A percentile compares a stretch with the other conserved stretches of the same genome.
phyloP scores from a whole-genome alignment of 2,329 filamentous ascomycete genomes.

The Coniochaeta sp. region DNA sequence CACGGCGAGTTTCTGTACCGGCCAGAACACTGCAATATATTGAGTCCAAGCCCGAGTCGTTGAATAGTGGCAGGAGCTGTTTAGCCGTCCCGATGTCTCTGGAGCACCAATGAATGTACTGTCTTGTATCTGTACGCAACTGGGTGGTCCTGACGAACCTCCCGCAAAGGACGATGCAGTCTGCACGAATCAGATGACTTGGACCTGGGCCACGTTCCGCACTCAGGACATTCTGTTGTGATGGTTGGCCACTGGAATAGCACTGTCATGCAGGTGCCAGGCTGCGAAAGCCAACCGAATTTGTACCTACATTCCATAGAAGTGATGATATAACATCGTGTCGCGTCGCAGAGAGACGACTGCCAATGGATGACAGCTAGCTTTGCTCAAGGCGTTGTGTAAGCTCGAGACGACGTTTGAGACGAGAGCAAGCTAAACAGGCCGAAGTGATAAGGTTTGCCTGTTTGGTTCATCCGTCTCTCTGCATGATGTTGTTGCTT shows the following conservation, averaged over 20 bases:
- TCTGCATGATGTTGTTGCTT: conserved; percentile 7
- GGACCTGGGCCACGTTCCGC: background rate
- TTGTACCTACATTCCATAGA: conserved; percentile 1
- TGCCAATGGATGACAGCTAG: background rate
- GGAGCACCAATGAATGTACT: background rate
- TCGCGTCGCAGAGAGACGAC: background rate
- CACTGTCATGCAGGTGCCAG: background rate
- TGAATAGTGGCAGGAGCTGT: background rate
- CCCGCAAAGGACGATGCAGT: background rate
- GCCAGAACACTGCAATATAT: background rate
- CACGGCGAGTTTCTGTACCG: conserved; percentile 5
- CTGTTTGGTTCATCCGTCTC: conserved; percentile 4
- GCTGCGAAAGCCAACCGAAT: background rate
- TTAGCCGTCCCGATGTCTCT: background rate
- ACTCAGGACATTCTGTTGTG: background rate
- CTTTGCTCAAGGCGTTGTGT: background rate
- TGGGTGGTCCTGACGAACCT: background rate
- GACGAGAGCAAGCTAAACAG: background rate
- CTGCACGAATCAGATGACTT: background rate
- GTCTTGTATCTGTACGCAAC: background rate
- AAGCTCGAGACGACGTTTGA: background rate
- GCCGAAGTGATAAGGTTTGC: conserved; percentile 2
- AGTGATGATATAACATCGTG: background rate
- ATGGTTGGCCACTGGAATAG: background rate
- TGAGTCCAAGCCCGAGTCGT: background rate